Evolutionary conservation across 2,329 filamentous ascomycete species (phyloP), one percentile per base, ranked within the genome.

Genomic region (Colletotrichum trifolii): DNA sequence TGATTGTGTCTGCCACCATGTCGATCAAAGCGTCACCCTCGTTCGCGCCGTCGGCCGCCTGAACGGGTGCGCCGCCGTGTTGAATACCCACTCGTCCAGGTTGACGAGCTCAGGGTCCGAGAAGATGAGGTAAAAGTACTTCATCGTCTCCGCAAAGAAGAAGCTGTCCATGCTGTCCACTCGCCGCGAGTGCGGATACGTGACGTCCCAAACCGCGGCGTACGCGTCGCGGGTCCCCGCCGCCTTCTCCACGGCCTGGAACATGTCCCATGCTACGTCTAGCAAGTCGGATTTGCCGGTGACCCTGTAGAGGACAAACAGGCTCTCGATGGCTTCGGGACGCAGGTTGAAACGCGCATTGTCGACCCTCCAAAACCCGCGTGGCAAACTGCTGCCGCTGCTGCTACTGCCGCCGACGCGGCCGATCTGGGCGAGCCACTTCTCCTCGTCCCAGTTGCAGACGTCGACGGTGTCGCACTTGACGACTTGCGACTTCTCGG

Each of bases 61-160:
- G 48, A 81, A 72, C 1, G 83, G 83, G 69, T 85, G 83, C 3
- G 82, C 83, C 70, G 85, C 83, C 1, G 84, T 86, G 60, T 85
- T 86, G 39, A 89, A 75, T 47, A 92, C 88, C 75, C 82, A 92
- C 11, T 91, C 84, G 74, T 93, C 90, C 72, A 93, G 75, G 71
- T 83, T 90, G 49, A 91, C 79, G 38, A 88, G 70, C 17, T 85
- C 81, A 1, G 88, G 85, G 15, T 89, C 84, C 38, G 85, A 87
- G 69, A 92, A 93, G 42, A 92, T 84, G 57, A 93, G 74, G 70
- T 90, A 93, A 64, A 92, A 92, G 69, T 93, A 93, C 76, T 92
- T 93, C 66, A 93, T 76, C 13, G 90, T 93, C 79, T 93, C 90
- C 0, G 87, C 87, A 70, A 90, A 79, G 88, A 90, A 93, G 71